Evolutionary conservation across 179 eudicot genomes (phyloP).

Genomic region (Carnegiea gigantea): DNA sequence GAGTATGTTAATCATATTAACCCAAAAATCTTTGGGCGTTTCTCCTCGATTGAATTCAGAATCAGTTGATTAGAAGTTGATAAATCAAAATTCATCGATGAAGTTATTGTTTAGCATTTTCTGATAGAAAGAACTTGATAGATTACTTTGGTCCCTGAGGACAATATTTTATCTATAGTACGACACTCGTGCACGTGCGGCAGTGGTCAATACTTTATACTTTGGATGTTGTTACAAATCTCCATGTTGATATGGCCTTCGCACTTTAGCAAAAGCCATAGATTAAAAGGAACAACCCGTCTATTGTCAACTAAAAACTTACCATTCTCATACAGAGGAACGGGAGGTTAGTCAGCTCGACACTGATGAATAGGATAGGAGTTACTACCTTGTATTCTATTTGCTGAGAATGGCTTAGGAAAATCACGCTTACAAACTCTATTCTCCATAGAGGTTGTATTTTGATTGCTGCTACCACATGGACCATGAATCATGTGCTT

Average conservation of each 20-base stretch:
- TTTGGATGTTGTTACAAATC: background rate
- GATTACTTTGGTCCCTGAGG: too few relatives aligned
- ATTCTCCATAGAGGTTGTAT: background rate
- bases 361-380: background rate
- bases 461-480: background rate
- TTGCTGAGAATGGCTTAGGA: background rate
- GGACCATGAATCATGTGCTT: conserved; percentile 4
- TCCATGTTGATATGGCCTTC: conserved; percentile 12
- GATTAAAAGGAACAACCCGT: background rate
- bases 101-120: too few relatives aligned
- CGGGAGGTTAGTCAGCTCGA: background rate
- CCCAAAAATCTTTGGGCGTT: too few relatives aligned
- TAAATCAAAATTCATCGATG: too few relatives aligned
- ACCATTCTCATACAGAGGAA: background rate
- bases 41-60: too few relatives aligned
- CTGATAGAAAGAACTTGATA: too few relatives aligned
- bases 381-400: conserved; percentile 1
- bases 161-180: too few relatives aligned
- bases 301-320: background rate
- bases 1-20: too few relatives aligned
- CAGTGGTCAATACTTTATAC: background rate
- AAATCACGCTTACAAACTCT: background rate
- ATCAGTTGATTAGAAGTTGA: too few relatives aligned
- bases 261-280: conserved; percentile 3
- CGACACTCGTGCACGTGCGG: too few relatives aligned